Evolutionary conservation across 495 filamentous ascomycete genomes (phyloP).

Genomic region (Aspergillus indologenus): DNA sequence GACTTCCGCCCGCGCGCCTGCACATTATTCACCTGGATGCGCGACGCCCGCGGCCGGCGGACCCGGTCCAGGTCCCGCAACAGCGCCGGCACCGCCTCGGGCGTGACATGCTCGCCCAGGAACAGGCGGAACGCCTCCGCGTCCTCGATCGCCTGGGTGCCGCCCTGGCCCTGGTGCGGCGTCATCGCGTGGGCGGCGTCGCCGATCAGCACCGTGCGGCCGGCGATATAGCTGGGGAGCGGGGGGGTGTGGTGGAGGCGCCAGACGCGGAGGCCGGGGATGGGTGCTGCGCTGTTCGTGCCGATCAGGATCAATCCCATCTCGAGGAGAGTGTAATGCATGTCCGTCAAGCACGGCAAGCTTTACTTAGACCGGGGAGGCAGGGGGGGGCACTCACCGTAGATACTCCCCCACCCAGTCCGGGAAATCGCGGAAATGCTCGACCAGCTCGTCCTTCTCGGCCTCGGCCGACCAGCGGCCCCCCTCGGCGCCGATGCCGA

Average conservation of each 20-base stretch:
- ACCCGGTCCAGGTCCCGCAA: neutral
- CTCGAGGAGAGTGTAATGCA: too few relatives aligned
- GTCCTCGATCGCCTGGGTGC: slow-evolving; percentile 38
- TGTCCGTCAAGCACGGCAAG: too few relatives aligned
- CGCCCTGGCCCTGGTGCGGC: slow-evolving; percentile 36
- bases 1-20: neutral
- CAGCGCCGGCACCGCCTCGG: neutral
- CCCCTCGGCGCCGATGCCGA: neutral
- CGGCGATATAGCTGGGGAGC: slow-evolving; percentile 24
- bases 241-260: slow-evolving; percentile 18
- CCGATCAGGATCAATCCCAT: too few relatives aligned
- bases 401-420: neutral
- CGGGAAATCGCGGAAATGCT: slow-evolving; percentile 7
- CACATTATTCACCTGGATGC: neutral
- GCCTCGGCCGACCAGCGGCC: slow-evolving; percentile 11
- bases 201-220: slow-evolving; percentile 37
- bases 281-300: neutral
- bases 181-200: slow-evolving; percentile 46
- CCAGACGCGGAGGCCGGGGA: slow-evolving; percentile 7
- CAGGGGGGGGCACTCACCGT: neutral
- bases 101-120: neutral
- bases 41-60: neutral
- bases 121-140: slow-evolving; percentile 16
- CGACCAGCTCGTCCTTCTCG: slow-evolving; percentile 6
- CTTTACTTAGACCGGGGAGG: too few relatives aligned